A percentile compares a stretch with the other conserved stretches of the same genome.
These are phyloP conservation scores for Physcomitrellopsis africana DNA, from an alignment of 225 moss, liverwort and hornwort genomes.

Conservation along the genomic window DNA sequence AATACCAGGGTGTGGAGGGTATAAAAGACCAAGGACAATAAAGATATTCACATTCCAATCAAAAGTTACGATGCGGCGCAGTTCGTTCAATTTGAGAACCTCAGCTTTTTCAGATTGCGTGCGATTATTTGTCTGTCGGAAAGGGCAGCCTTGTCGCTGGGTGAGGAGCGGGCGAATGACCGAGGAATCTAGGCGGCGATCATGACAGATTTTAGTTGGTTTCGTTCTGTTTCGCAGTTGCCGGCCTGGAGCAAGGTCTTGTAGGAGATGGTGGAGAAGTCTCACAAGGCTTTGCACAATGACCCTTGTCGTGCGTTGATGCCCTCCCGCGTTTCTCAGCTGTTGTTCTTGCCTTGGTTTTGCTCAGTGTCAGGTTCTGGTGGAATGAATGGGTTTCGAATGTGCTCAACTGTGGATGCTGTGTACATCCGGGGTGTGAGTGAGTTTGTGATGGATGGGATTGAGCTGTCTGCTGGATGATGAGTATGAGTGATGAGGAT, in stretches of 20 bases:
- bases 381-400: neutral
- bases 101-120: conserved; percentile 26
- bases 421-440: neutral
- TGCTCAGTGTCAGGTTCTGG: neutral
- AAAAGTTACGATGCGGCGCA: conserved; percentile 25
- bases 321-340: too few species aligned
- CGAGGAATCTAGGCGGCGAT: conserved; percentile 43
- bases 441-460: conserved; percentile 11
- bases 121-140: conserved; percentile 24
- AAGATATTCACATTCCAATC: neutral
- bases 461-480: conserved; percentile 7
- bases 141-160: conserved; percentile 17
- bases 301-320: neutral
- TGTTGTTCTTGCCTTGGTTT: too few species aligned
- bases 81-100: conserved; percentile 10
- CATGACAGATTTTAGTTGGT: conserved; percentile 29
- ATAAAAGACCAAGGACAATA: conserved; percentile 2
- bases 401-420: neutral
- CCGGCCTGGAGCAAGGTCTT: neutral
- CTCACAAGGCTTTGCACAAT: neutral
- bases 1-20: neutral
- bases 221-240: conserved; percentile 19
- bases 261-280: neutral
- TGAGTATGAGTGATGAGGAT: conserved; percentile 18
- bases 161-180: conserved; percentile 10